phyloP scores from a whole-genome alignment of 2,329 filamentous ascomycete genomes.

The Fusarium torulosum region DNA sequence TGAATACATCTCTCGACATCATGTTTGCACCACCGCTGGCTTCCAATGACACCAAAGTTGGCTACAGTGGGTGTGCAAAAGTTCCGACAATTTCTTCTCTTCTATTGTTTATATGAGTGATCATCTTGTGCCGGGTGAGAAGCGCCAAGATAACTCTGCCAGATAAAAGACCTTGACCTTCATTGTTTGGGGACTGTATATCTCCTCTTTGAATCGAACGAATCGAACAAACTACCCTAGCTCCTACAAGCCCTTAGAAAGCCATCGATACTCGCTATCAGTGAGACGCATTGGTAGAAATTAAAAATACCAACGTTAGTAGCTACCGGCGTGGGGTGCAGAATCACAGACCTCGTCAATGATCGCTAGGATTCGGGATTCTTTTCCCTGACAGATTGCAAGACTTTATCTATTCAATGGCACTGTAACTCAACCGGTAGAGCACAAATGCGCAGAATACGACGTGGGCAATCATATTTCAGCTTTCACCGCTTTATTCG shows the following conservation, averaged over 20 bases:
- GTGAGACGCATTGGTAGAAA: neutral
- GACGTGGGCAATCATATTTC: slow-evolving; percentile 13
- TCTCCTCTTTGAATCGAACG: neutral
- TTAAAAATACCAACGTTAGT: no score
- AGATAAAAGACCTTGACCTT: neutral
- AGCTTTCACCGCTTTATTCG: slow-evolving; percentile 29
- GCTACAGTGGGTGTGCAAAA: no score
- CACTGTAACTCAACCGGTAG: neutral
- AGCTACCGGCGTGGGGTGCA: slow-evolving; percentile 6
- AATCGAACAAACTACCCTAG: neutral
- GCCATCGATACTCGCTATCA: neutral
- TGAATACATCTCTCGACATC: slow-evolving; percentile 4
- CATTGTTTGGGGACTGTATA: neutral
- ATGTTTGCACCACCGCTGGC: neutral
- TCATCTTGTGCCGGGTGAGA: neutral
- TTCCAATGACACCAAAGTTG: neutral
- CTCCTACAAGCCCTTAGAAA: neutral
- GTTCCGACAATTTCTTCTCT: no score
- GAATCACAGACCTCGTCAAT: slow-evolving; percentile 5
- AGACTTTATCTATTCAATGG: neutral
- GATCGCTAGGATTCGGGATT: slow-evolving; percentile 14
- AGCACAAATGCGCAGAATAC: slow-evolving; percentile 24
- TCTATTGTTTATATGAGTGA: no score
- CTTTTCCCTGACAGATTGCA: neutral
- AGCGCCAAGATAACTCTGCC: neutral